Percentiles rank a stretch among this genome's conserved stretches.
These are phyloP conservation scores for Euphorbia celastroides DNA, from an alignment of 441 rosid genomes.

Conservation along the genomic window DNA sequence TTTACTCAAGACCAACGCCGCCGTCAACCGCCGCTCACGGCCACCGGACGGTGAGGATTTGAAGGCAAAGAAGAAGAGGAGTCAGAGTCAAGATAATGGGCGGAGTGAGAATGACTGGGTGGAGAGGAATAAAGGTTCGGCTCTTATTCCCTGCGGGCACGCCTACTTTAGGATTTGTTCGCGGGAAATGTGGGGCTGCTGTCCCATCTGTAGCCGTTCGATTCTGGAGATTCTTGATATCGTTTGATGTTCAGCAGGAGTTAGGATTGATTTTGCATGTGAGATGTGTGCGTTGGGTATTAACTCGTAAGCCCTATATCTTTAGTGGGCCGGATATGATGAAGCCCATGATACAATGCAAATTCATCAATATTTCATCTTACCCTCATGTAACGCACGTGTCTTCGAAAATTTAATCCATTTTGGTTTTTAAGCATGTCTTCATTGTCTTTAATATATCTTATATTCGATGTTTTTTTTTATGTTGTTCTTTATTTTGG, in stretches of 20 bases:
- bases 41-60: slow-evolving; percentile 46
- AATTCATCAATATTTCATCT: background rate
- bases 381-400: too few species aligned
- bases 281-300: background rate
- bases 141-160: slow-evolving; percentile 76
- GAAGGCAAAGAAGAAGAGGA: slow-evolving; percentile 17
- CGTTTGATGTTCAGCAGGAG: slow-evolving; percentile 21
- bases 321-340: background rate
- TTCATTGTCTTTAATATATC: too few species aligned
- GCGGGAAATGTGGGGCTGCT: slow-evolving; percentile 51
- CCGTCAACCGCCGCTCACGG: background rate
- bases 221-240: slow-evolving; percentile 50
- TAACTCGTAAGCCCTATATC: background rate
- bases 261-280: background rate
- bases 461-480: too few species aligned
- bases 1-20: slow-evolving; percentile 3
- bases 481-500: too few species aligned
- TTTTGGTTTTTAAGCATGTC: too few species aligned
- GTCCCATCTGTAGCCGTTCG: slow-evolving; percentile 56
- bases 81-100: background rate
- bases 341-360: background rate
- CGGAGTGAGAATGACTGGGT: slow-evolving; percentile 29
- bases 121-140: slow-evolving; percentile 61
- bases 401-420: too few species aligned
- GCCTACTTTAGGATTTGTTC: slow-evolving; percentile 51